These are phyloP conservation scores for Fusarium haematococcum DNA, from an alignment of 2,329 filamentous ascomycete species.

Conservation along the genomic window DNA sequence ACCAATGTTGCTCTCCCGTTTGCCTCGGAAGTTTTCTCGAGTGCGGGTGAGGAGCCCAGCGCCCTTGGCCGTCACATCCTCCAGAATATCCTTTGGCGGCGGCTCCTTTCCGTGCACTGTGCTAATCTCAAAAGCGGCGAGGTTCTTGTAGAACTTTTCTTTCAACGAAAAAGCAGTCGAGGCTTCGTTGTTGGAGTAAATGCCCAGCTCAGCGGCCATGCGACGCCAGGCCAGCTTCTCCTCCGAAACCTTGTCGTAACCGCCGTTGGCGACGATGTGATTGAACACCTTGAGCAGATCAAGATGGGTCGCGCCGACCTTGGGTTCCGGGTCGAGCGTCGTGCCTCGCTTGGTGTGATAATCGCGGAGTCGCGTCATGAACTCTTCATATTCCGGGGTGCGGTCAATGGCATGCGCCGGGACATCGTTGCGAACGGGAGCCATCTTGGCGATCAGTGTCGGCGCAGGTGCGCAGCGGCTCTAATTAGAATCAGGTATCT, in stretches of 20 bases:
- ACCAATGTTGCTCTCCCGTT: slow-evolving; percentile 62
- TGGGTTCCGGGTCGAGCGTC: slow-evolving; percentile 81
- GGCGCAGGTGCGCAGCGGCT: slow-evolving; percentile 12
- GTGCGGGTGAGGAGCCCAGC: slow-evolving; percentile 83
- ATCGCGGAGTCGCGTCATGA: slow-evolving; percentile 77
- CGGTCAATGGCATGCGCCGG: slow-evolving; percentile 64
- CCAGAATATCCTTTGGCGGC: slow-evolving; percentile 87
- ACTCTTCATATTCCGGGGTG: slow-evolving; percentile 80
- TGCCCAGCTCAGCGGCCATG: slow-evolving; percentile 80
- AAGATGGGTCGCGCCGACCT: slow-evolving; percentile 80
- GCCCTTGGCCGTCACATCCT: slow-evolving; percentile 88
- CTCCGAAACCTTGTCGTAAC: slow-evolving; percentile 86
- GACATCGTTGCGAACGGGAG: slow-evolving; percentile 51
- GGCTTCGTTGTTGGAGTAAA: slow-evolving; percentile 79
- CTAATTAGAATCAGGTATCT: slow-evolving; percentile 16
- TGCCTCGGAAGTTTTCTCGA: slow-evolving; percentile 76
- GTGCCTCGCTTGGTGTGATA: slow-evolving; percentile 87
- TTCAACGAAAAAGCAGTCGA: slow-evolving; percentile 90
- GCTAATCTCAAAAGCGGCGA: slow-evolving; percentile 88
- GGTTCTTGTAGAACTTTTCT: slow-evolving; percentile 89
- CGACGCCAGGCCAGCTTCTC: slow-evolving; percentile 89
- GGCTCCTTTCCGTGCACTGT: slow-evolving; percentile 83
- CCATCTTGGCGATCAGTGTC: slow-evolving; percentile 43
- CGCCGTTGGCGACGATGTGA: slow-evolving; percentile 79
- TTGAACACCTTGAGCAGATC: slow-evolving; percentile 85